Conservation (phyloP, 768 basidiomycete species). For the Tricholoma matsutake region DNA sequence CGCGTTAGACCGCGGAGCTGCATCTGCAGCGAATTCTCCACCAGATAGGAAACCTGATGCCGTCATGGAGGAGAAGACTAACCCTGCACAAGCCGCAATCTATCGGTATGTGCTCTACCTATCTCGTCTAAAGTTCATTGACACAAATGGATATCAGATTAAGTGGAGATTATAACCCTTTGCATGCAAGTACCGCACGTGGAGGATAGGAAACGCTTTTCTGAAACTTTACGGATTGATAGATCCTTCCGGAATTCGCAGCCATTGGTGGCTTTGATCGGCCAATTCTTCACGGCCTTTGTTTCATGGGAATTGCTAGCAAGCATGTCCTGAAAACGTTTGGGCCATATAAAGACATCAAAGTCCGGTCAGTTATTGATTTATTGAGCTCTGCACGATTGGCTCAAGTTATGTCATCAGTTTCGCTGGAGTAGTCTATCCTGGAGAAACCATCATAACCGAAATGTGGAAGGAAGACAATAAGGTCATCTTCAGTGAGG, state of each 20-base stretch:
- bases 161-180: constrained; percentile 89
- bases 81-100: constrained; percentile 77
- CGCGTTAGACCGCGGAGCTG: constrained; percentile 78
- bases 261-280: constrained; percentile 92
- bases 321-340: constrained; percentile 90
- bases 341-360: constrained; percentile 88
- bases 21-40: constrained; percentile 74
- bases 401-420: constrained; percentile 32
- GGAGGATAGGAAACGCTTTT: neutral
- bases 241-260: constrained; percentile 93
- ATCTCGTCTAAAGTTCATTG: neutral
- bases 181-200: constrained; percentile 57
- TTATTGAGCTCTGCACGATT: neutral
- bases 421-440: constrained; percentile 89
- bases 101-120: constrained; percentile 61
- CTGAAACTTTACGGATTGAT: neutral
- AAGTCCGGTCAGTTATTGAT: constrained; percentile 65
- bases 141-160: constrained; percentile 41
- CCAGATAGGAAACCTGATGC: constrained; percentile 86
- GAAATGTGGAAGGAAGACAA: constrained; percentile 98
- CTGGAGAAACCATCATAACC: constrained; percentile 92
- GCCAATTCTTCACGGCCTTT: constrained; percentile 87
- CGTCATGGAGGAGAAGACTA: constrained; percentile 86
- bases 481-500: constrained; percentile 89
- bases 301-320: constrained; percentile 88